These are phyloP conservation scores for Filobasidium wieringae DNA, from an alignment of 768 basidiomycete species.

Conservation along the genomic window DNA sequence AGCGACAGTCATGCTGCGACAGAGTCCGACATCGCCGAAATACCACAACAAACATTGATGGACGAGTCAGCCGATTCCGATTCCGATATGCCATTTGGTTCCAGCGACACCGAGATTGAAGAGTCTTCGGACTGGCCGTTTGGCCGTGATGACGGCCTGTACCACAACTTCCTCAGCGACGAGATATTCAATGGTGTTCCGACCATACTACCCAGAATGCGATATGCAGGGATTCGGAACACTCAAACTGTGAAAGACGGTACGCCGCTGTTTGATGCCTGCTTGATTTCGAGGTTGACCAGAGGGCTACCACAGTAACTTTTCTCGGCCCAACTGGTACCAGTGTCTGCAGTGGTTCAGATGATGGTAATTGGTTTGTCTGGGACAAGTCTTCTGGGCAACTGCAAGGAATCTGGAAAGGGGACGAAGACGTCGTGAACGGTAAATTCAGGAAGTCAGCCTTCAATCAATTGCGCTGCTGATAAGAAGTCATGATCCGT, in stretches of 20 bases:
- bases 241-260: conserved; percentile 79
- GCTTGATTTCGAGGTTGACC: neutral
- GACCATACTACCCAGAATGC: conserved; percentile 50
- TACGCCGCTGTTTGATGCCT: conserved; percentile 36
- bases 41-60: conserved; percentile 1
- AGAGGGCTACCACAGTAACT: conserved; percentile 46
- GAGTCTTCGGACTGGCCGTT: conserved; percentile 33
- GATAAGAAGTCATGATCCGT: neutral
- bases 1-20: neutral
- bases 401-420: conserved; percentile 68
- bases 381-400: conserved; percentile 61
- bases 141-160: conserved; percentile 13
- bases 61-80: conserved; percentile 11
- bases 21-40: neutral
- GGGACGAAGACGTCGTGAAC: conserved; percentile 69
- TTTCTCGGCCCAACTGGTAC: conserved; percentile 70
- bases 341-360: conserved; percentile 68
- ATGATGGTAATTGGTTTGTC: conserved; percentile 64
- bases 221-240: conserved; percentile 62
- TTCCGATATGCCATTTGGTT: conserved; percentile 10
- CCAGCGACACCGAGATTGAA: conserved; percentile 22
- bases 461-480: neutral
- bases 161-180: too few species aligned
- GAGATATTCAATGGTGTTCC: too few species aligned
- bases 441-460: conserved; percentile 29